Conservation (phyloP, 768 basidiomycete species). For the Pleurotus pulmonarius region DNA sequence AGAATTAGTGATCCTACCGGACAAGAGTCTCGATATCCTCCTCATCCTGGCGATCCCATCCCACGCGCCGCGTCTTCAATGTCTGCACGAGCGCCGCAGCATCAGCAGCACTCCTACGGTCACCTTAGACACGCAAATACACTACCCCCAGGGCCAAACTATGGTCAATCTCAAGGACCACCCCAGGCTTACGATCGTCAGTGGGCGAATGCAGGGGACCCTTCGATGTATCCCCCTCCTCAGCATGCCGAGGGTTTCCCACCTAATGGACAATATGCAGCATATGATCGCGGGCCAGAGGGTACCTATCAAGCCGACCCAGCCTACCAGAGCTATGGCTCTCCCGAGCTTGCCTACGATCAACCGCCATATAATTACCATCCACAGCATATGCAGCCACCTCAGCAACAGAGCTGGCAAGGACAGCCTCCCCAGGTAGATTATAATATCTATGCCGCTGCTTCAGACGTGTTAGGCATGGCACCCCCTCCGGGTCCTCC, state of each 20-base stretch:
- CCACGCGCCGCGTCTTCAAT: constrained; percentile 56
- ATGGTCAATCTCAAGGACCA: constrained; percentile 5
- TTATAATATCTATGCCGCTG: constrained; percentile 69
- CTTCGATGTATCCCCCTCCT: not conserved
- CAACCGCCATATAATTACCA: constrained; percentile 8
- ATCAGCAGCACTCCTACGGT: constrained; percentile 20
- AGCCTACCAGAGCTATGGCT: constrained; percentile 17
- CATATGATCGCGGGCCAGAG: not conserved
- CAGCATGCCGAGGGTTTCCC: not conserved
- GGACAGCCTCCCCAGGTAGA: constrained; percentile 28
- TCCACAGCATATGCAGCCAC: constrained; percentile 16
- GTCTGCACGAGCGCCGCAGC: constrained; percentile 37
- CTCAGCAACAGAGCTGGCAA: constrained; percentile 10
- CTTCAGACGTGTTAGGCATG: constrained; percentile 79
- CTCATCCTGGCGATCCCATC: constrained; percentile 37
- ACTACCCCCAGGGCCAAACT: constrained; percentile 28
- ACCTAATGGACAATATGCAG: not conserved
- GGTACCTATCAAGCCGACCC: constrained; percentile 5
- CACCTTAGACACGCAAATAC: constrained; percentile 40
- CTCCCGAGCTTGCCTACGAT: constrained; percentile 14
- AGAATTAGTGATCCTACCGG: constrained; percentile 40
- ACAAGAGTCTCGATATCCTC: constrained; percentile 21
- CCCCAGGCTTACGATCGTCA: constrained; percentile 1
- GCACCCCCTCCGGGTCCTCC: constrained; percentile 51
- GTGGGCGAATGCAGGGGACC: not conserved